These are phyloP conservation scores for Moricandia arvensis DNA, from an alignment of 345 rosid genomes.

Conservation along the genomic window DNA sequence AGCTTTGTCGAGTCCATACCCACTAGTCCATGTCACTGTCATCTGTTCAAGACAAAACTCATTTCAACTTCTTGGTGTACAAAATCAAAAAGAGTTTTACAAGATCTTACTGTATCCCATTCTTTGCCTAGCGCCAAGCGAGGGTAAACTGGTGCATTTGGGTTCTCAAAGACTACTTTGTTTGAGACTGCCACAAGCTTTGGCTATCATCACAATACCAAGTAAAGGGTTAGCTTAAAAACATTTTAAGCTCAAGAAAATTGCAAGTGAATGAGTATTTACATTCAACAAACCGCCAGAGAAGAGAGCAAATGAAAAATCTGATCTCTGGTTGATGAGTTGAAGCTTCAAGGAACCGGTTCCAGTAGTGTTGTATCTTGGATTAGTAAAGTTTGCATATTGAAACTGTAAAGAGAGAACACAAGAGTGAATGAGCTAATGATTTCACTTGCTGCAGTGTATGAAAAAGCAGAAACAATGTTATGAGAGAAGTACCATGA, in stretches of 20 bases:
- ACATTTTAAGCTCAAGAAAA: background rate
- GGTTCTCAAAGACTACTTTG: conserved; percentile 51
- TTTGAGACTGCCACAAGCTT: conserved; percentile 68
- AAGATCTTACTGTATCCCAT: conserved; percentile 63
- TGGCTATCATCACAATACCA: conserved; percentile 43
- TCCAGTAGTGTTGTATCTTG: conserved; percentile 48
- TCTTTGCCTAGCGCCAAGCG: conserved; percentile 66
- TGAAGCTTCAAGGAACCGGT: conserved; percentile 64
- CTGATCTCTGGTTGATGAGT: conserved; percentile 75
- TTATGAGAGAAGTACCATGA: conserved; percentile 47
- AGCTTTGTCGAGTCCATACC: conserved; percentile 55
- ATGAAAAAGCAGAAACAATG: conserved; percentile 5
- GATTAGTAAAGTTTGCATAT: conserved; percentile 62
- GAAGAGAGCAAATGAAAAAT: conserved; percentile 62
- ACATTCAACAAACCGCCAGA: conserved; percentile 61
- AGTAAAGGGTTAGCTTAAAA: background rate
- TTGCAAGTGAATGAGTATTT: conserved; percentile 23
- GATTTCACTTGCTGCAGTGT: background rate
- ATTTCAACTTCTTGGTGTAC: background rate
- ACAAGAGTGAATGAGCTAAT: background rate
- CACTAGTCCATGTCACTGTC: conserved; percentile 84
- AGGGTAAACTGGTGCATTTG: conserved; percentile 70
- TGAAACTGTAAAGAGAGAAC: conserved; percentile 46
- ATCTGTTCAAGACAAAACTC: conserved; percentile 42
- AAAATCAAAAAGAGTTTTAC: background rate